These are phyloP conservation scores for Rheum nobile DNA, from an alignment of 148 eudicot genomes.

Conservation along the genomic window DNA sequence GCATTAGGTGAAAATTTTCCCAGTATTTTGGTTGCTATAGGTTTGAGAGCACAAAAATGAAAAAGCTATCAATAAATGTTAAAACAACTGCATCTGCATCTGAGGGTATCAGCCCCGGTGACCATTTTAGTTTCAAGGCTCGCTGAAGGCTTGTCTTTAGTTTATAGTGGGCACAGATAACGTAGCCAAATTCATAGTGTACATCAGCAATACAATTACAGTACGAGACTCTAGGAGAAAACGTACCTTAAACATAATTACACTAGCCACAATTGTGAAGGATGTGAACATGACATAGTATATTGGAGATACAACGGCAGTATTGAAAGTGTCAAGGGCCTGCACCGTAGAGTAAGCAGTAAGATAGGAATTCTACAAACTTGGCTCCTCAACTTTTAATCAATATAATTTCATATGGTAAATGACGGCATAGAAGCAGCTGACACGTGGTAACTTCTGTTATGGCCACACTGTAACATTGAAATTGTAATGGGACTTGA, in stretches of 20 bases:
- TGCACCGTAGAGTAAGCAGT: slow-evolving; percentile 21
- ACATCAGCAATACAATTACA: neutral
- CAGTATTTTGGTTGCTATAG: neutral
- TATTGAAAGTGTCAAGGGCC: slow-evolving; percentile 74
- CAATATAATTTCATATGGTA: too few relatives aligned
- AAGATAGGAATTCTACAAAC: neutral
- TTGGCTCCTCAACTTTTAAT: too few relatives aligned
- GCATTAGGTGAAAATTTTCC: neutral
- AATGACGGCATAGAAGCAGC: too few relatives aligned
- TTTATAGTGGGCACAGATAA: too few relatives aligned
- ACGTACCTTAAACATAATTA: slow-evolving; percentile 67
- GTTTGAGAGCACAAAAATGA: neutral
- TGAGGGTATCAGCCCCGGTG: too few relatives aligned
- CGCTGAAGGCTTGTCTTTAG: too few relatives aligned
- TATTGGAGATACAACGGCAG: slow-evolving; percentile 74
- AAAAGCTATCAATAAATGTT: neutral
- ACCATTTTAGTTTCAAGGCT: too few relatives aligned
- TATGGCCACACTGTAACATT: too few relatives aligned
- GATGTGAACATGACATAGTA: slow-evolving; percentile 76
- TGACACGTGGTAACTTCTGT: too few relatives aligned
- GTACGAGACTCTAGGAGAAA: neutral
- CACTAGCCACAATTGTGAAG: slow-evolving; percentile 58
- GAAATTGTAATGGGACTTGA: too few relatives aligned
- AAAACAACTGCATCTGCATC: neutral
- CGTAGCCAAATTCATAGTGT: too few relatives aligned